These are phyloP conservation scores for Wickerhamomyces sp. DNA, from an alignment of 1,139 yeast species.

Conservation along the genomic window DNA sequence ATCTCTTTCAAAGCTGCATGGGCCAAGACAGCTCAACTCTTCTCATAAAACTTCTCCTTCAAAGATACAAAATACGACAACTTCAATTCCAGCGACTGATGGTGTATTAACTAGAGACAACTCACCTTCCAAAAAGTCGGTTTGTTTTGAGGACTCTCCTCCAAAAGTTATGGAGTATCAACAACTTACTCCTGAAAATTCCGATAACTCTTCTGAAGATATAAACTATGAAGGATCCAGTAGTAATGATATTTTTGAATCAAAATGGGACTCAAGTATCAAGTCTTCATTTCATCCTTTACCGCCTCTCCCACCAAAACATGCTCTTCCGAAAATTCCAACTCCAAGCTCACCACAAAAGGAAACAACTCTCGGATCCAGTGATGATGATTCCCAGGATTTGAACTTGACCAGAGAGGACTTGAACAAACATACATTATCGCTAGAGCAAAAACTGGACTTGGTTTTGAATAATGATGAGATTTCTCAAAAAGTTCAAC, in stretches of 20 bases:
- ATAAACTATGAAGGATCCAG: conserved; percentile 21
- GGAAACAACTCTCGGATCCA: conserved; percentile 23
- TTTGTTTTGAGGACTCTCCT: conserved; percentile 29
- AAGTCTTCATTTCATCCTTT: conserved; percentile 17
- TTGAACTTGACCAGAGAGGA: conserved; percentile 22
- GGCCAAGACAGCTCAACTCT: conserved; percentile 23
- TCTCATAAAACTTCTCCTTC: conserved; percentile 18
- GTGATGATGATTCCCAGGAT: conserved; percentile 19
- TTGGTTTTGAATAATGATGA: conserved; percentile 22
- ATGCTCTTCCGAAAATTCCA: conserved; percentile 12
- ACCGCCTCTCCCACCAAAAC: conserved; percentile 25
- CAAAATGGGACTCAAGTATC: conserved; percentile 25
- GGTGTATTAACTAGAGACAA: conserved; percentile 17
- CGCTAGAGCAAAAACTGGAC: conserved; percentile 24
- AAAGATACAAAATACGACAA: conserved; percentile 12
- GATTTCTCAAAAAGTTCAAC: conserved; percentile 24
- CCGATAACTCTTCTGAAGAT: conserved; percentile 25
- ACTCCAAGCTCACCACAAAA: conserved; percentile 23
- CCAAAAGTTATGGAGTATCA: conserved; percentile 39
- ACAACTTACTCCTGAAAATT: conserved; percentile 33
- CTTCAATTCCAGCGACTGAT: conserved; percentile 10
- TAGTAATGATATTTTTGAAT: conserved; percentile 18
- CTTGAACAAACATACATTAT: conserved; percentile 11
- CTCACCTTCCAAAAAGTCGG: conserved; percentile 31
- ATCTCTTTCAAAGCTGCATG: conserved; percentile 22